Evolutionary conservation across 2,329 filamentous ascomycete species (phyloP).

Genomic region (Arthrocladium fulminans): DNA sequence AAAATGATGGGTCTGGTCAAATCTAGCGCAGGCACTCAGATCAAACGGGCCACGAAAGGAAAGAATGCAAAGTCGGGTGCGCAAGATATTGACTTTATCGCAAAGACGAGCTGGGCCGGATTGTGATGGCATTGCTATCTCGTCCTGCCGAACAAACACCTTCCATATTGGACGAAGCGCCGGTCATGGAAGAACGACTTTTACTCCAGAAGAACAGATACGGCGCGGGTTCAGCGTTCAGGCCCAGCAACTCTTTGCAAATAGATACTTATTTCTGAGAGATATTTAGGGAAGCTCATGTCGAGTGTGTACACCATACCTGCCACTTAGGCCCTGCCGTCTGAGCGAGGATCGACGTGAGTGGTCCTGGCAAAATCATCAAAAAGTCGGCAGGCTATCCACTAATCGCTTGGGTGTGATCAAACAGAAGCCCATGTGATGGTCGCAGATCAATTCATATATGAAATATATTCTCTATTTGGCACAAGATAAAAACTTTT

Average conservation of each 20-base stretch:
- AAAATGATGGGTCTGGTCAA: slow-evolving; percentile 81
- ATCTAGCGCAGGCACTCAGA: slow-evolving; percentile 39
- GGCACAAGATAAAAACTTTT: not conserved
- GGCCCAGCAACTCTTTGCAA: too few species aligned
- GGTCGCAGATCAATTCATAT: not conserved
- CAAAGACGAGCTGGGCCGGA: slow-evolving; percentile 75
- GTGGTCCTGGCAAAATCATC: too few species aligned
- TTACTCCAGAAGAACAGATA: not conserved
- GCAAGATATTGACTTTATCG: slow-evolving; percentile 75
- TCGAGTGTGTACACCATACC: too few species aligned
- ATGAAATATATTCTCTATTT: not conserved
- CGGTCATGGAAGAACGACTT: not conserved
- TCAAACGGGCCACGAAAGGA: not conserved
- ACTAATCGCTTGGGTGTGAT: too few species aligned
- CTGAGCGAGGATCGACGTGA: too few species aligned
- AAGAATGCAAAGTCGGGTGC: slow-evolving; percentile 10
- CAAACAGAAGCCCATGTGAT: too few species aligned
- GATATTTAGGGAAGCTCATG: too few species aligned
- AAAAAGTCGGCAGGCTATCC: too few species aligned
- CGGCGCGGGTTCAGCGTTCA: too few species aligned
- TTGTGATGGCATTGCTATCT: slow-evolving; percentile 16
- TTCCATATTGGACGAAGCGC: not conserved
- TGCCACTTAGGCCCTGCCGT: too few species aligned
- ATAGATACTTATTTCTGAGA: too few species aligned
- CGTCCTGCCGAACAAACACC: not conserved